phyloP scores from a whole-genome alignment of 177 flowering plant genomes.

The Tripterygium wilfordii region DNA sequence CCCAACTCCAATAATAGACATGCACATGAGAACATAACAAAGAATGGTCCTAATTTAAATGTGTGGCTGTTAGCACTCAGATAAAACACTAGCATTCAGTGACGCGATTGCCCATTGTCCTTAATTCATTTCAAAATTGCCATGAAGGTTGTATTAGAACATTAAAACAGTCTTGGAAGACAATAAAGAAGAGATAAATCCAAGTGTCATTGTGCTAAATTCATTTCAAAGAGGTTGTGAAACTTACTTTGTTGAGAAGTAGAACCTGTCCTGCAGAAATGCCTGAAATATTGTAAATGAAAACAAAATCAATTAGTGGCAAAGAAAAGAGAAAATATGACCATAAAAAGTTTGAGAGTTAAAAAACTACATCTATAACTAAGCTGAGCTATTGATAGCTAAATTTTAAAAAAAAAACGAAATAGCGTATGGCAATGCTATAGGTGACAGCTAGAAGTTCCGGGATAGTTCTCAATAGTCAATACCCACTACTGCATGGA shows the following conservation, averaged over 20 bases:
- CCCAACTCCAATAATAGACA: too few relatives aligned
- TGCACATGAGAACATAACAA: too few relatives aligned
- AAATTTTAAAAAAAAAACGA: conserved; percentile 5
- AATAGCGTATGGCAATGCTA: conserved; percentile 1
- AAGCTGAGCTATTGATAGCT: neutral
- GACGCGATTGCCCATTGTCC: too few relatives aligned
- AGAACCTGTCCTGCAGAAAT: conserved; percentile 92
- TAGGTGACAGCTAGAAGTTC: conserved; percentile 8
- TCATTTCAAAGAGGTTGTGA: neutral
- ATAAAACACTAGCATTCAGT: too few relatives aligned
- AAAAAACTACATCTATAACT: neutral
- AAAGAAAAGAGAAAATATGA: conserved; percentile 3
- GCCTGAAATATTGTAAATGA: conserved; percentile 41
- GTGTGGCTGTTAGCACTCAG: too few relatives aligned
- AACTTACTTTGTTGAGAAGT: conserved; percentile 57
- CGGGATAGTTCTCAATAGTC: conserved; percentile 32
- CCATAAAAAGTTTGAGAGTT: neutral
- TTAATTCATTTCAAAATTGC: too few relatives aligned
- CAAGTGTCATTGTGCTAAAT: neutral
- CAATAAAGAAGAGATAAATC: neutral
- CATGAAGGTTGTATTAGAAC: too few relatives aligned
- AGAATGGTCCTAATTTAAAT: too few relatives aligned
- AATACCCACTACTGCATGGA: conserved; percentile 89
- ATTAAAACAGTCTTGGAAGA: too few relatives aligned
- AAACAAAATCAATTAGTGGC: conserved; percentile 4